These are phyloP conservation scores for Penicillium glabrum DNA, from an alignment of 2,329 filamentous ascomycete genomes.

Conservation along the genomic window DNA sequence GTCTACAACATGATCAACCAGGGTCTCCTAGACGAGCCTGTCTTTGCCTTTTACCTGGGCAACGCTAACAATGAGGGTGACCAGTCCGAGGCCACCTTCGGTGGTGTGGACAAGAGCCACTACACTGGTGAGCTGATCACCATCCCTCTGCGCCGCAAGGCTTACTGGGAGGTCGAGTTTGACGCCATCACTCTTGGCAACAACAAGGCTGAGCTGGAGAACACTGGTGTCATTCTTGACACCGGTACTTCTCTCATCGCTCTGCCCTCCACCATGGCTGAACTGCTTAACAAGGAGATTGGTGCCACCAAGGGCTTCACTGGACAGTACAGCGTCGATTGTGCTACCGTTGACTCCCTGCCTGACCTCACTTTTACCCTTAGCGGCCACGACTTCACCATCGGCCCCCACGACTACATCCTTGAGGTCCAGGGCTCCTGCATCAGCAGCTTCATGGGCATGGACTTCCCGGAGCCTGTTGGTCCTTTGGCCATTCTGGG, in stretches of 20 bases:
- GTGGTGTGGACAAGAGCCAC: conserved; percentile 80
- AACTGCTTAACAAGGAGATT: conserved; percentile 95
- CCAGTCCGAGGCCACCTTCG: conserved; percentile 85
- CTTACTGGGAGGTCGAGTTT: conserved; percentile 99
- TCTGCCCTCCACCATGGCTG: conserved; percentile 84
- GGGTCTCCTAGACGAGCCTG: conserved; percentile 81
- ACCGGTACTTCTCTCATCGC: conserved; percentile 98
- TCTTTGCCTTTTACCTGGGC: conserved; percentile 96
- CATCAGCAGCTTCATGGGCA: conserved; percentile 96
- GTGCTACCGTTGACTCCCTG: conserved; percentile 75
- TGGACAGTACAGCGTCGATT: conserved; percentile 94
- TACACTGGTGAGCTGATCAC: conserved; percentile 84
- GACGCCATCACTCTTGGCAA: conserved; percentile 88
- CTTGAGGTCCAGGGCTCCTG: conserved; percentile 93
- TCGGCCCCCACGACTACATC: conserved; percentile 87
- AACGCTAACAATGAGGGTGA: conserved; percentile 68
- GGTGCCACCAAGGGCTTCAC: conserved; percentile 97
- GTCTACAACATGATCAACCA: conserved; percentile 97
- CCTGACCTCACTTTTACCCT: conserved; percentile 92
- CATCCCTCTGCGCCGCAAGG: conserved; percentile 94
- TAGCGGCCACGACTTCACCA: conserved; percentile 88
- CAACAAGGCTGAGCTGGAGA: conserved; percentile 81
- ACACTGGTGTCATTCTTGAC: conserved; percentile 95
- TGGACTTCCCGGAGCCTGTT: conserved; percentile 82
- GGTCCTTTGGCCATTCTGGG: conserved; percentile 94